Evolutionary conservation across 768 basidiomycete species (phyloP), one percentile per base, ranked within the genome.

Genomic region (Phallus indusiatus): DNA sequence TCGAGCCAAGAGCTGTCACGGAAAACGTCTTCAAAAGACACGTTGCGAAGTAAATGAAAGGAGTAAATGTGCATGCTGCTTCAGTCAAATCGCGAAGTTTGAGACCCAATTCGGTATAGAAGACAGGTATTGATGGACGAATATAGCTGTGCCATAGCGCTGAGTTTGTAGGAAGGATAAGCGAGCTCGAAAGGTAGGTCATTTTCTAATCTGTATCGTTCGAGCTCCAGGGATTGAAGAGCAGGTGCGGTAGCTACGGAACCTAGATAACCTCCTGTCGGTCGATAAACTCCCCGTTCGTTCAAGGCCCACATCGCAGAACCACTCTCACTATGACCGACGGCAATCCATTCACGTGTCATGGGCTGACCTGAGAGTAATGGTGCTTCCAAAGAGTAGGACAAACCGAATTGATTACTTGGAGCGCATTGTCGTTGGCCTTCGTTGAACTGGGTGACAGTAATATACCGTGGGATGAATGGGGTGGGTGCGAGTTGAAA

Each of bases 291-390:
- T 50, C 49, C 56, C 8, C 56, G 56, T 47, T 57, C 56, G 47
- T 57, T 57, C 12, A 33, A 24, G 5, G 56, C 56, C 56, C 56
- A 57, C 1, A 49, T 47, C 21, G 56, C 42, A 33, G 50, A 49
- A 20, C 55, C 55, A 21, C 55, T 46, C 35, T 56, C 55, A 49
- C 46, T 48, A 18, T 56, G 55, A 8, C 55, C 55, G n/a, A 56
- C 47, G 22, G 21, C 55, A 11, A 56, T 7, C 55, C 55, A 56
- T 28, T 56, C 55, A 17, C 33, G 33, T 9, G 47, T 24, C 47
- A 57, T 46, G 10, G 28, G 10, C 7, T 33, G 22, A 14, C 4
- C 5, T n/a, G n/a, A 28, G 28, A n/a, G n/a, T n/a, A n/a, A n/a
- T n/a, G n/a, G n/a, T n/a, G n/a, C n/a, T n/a, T 7, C n/a, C n/a